Percentiles rank a stretch among this genome's conserved stretches.
These are phyloP conservation scores for Trypanosoma grayi DNA, from an alignment of 208 protist genomes.

Conservation along the genomic window DNA sequence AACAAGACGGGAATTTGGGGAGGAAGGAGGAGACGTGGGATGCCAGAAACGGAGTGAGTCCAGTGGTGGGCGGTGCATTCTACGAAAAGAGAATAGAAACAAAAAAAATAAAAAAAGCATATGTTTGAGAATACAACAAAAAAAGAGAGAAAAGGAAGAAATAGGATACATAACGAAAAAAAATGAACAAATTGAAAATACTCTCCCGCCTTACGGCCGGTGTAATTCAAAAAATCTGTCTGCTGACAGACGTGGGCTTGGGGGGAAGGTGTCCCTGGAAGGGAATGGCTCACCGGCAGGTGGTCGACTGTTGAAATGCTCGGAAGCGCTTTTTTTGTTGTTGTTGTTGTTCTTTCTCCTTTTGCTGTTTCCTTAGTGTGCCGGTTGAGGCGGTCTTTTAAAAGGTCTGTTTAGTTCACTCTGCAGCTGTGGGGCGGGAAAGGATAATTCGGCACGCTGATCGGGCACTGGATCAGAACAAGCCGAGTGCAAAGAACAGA, in stretches of 20 bases:
- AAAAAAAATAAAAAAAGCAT: background rate
- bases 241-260: background rate
- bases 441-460: too few species aligned
- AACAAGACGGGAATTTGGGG: background rate
- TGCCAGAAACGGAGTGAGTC: too few species aligned
- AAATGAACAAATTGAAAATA: conserved; percentile 1
- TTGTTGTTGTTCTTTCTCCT: too few species aligned
- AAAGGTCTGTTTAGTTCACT: too few species aligned
- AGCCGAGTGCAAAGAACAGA: background rate
- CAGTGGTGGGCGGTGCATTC: background rate
- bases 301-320: too few species aligned
- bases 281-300: too few species aligned
- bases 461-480: background rate
- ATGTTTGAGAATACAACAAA: background rate
- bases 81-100: background rate
- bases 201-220: background rate
- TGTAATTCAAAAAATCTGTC: background rate
- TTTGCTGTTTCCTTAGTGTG: too few species aligned
- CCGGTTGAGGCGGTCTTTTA: too few species aligned
- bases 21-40: background rate
- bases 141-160: conserved; percentile 20
- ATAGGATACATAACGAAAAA: conserved; percentile 18
- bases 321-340: too few species aligned
- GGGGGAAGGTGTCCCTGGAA: too few species aligned
- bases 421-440: too few species aligned